Evolutionary conservation across 208 protist species (phyloP).

Genomic region (Leishmania arabica): DNA sequence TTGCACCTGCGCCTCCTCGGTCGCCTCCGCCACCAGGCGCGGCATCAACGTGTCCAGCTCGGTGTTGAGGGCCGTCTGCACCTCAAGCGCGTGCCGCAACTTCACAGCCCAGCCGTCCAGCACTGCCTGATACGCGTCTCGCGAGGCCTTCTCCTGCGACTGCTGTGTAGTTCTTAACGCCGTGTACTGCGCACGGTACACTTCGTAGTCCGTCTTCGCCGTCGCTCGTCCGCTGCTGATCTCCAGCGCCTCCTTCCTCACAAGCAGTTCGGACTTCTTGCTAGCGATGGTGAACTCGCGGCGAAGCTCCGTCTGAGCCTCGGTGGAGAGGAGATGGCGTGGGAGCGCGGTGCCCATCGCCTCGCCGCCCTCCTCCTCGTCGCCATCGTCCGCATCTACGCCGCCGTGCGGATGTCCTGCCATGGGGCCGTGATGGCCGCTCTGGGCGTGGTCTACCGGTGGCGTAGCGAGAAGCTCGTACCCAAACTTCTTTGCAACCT

Average conservation of each 20-base stretch:
- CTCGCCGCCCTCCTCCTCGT: constrained; percentile 34
- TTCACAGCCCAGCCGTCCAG: constrained; percentile 49
- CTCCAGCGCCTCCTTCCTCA: constrained; percentile 81
- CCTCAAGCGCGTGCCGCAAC: constrained; percentile 54
- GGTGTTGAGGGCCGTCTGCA: constrained; percentile 64
- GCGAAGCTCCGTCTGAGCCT: constrained; percentile 54
- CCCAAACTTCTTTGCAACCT: constrained; percentile 63
- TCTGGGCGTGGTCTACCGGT: constrained; percentile 14
- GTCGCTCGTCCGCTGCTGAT: constrained; percentile 55
- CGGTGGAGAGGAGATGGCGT: constrained; percentile 45
- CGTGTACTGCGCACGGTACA: constrained; percentile 50
- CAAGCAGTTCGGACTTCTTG: constrained; percentile 63
- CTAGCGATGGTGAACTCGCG: constrained; percentile 46
- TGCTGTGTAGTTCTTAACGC: constrained; percentile 38
- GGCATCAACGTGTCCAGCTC: constrained; percentile 76
- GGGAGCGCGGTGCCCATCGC: constrained; percentile 32
- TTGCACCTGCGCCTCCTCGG: constrained; percentile 69
- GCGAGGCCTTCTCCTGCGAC: constrained; percentile 45
- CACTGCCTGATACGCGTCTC: constrained; percentile 38
- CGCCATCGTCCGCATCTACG: constrained; percentile 18
- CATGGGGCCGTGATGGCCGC: background rate
- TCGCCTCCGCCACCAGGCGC: constrained; percentile 68
- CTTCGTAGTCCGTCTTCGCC: constrained; percentile 50
- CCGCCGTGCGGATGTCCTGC: background rate
- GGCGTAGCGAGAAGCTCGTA: constrained; percentile 38